A percentile compares a stretch with the other conserved stretches of the same genome.
Conservation (phyloP, 2,329 filamentous ascomycete species). For the Fusarium humuli region DNA sequence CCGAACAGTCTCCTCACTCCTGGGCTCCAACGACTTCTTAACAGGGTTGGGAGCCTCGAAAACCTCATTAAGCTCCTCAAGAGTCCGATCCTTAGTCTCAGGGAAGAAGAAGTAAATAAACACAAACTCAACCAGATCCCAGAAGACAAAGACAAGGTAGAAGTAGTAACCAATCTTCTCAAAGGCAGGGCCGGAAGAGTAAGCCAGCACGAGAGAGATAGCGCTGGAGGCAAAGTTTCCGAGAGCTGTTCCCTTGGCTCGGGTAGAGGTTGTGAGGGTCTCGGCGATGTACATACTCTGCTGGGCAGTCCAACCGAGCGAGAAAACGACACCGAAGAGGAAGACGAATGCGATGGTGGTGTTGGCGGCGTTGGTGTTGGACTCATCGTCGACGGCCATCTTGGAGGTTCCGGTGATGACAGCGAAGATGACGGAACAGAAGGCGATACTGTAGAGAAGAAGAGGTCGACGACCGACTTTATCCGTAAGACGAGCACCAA, state of each 20-base stretch:
- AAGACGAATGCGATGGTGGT: constrained; percentile 52
- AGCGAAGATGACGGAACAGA: constrained; percentile 57
- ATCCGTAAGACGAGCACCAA: constrained; percentile 59
- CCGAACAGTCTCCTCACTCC: constrained; percentile 29
- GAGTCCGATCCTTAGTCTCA: constrained; percentile 59
- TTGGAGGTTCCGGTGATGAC: constrained; percentile 51
- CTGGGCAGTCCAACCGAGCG: constrained; percentile 63
- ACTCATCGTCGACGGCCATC: constrained; percentile 36
- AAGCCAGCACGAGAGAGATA: constrained; percentile 57
- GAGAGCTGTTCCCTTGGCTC: constrained; percentile 54
- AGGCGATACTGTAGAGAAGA: constrained; percentile 58
- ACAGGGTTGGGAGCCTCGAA: constrained; percentile 36
- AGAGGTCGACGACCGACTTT: constrained; percentile 64
- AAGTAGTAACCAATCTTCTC: constrained; percentile 58
- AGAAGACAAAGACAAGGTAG: constrained; percentile 58
- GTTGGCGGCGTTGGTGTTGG: constrained; percentile 45
- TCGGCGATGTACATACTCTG: constrained; percentile 53
- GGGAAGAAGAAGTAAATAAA: constrained; percentile 64
- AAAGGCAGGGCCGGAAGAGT: constrained; percentile 57
- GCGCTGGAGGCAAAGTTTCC: constrained; percentile 55
- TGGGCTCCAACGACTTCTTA: constrained; percentile 34
- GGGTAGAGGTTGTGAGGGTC: constrained; percentile 49
- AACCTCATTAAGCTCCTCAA: constrained; percentile 60
- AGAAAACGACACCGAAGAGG: constrained; percentile 64
- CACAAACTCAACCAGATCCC: constrained; percentile 56